Evolutionary conservation across 2,329 filamentous ascomycete genomes (phyloP), one percentile per base, ranked within the genome.

Genomic region (Westerdykella aurantiaca): DNA sequence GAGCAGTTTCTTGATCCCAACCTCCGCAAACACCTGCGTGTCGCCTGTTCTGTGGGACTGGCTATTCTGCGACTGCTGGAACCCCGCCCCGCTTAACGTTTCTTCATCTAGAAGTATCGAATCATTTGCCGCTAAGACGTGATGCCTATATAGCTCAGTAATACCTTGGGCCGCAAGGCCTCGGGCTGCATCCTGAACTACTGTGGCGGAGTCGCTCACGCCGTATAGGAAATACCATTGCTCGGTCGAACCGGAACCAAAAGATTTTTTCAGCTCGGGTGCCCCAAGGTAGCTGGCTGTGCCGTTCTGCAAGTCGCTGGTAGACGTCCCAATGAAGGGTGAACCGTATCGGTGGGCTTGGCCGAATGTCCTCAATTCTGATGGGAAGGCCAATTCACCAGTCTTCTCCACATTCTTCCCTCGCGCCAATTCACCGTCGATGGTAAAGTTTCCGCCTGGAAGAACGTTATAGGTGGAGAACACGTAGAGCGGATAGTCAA

Each of bases 401-500:
- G 66, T 46, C 21, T 71, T 69, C 21, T 69, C 57, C 7, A 78
- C 69, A 14, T 72, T 56, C 31, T 80, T 72, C 11, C 72, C 73
- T 12, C 75, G 72, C 35, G 63, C 63, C 51, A 82, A 62, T n/a
- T 56, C 62, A 10, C 72, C 77, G 18, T 68, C 56, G 43, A 77
- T 72, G 2, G 69, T 70, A 40, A 71, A 66, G 38, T 68, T 68
- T 12, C 71, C 71, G 14, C 51, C 54, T 2, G 69, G 42, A 21
- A 72, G 57, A 11, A 69, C 59, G 12, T 62, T 58, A 43, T 75
- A 76, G 1, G 73, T 74, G 13, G 73, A 76, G 53, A 78, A 78
- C 38, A 78, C 78, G 52, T 70, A 74, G 1, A 87, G 63, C 0
- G 83, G 83, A 54, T 85, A 88, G 7, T 63, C 64, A 58, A 82